Percentiles rank a stretch among this genome's conserved stretches.
These are phyloP conservation scores for Limnomonas spitsbergensis DNA, from an alignment of 139 green algal genomes.

Conservation along the genomic window DNA sequence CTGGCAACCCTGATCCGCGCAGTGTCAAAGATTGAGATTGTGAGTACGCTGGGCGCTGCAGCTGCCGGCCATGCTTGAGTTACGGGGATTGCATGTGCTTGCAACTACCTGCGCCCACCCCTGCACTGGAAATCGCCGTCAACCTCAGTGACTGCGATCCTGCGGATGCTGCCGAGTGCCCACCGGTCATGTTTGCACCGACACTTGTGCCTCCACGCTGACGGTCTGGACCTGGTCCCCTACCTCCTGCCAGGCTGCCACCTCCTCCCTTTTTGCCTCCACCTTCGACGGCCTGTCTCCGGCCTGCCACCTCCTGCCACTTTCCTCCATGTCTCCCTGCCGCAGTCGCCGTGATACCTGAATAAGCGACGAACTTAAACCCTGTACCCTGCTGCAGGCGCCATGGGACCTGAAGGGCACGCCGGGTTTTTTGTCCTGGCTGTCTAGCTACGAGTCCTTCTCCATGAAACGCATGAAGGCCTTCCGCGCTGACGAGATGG, in stretches of 20 bases:
- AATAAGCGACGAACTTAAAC: too few species aligned
- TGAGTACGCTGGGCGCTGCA: too few species aligned
- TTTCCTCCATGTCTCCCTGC: too few species aligned
- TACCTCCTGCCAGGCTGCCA: neutral
- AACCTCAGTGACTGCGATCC: neutral
- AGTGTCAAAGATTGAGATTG: neutral
- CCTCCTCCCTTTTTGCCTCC: neutral
- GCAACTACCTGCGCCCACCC: neutral
- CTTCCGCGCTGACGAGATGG: conserved; percentile 31
- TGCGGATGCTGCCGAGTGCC: neutral
- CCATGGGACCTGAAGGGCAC: conserved; percentile 24
- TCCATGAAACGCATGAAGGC: conserved; percentile 4
- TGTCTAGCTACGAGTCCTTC: conserved; percentile 13
- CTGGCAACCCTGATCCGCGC: neutral
- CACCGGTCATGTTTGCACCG: neutral
- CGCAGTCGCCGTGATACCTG: too few species aligned
- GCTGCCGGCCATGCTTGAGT: neutral
- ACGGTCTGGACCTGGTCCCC: too few species aligned
- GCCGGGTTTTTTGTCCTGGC: conserved; percentile 25
- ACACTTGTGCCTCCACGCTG: neutral
- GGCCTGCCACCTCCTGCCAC: too few species aligned
- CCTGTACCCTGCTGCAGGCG: too few species aligned
- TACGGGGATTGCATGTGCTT: neutral
- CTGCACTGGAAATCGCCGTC: neutral
- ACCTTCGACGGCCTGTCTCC: neutral